Conservation (phyloP, 768 basidiomycete genomes). For the Leccinum longicurvipes region DNA sequence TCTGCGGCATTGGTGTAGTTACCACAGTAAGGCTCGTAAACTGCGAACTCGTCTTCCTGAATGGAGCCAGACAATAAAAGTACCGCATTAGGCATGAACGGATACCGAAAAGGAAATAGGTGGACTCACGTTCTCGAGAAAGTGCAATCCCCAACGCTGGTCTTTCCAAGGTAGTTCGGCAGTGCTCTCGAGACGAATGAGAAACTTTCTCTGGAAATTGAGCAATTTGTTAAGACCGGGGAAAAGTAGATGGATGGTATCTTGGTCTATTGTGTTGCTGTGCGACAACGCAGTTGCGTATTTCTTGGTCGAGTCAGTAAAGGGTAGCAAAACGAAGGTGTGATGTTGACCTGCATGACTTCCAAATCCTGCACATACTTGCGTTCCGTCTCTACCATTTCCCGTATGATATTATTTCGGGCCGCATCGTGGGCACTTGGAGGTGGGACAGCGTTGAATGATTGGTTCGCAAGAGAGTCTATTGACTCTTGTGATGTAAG, state of each 20-base stretch:
- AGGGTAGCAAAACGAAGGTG: background rate
- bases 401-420: slow-evolving; percentile 75
- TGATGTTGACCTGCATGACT: slow-evolving; percentile 78
- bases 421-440: slow-evolving; percentile 62
- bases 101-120: slow-evolving; percentile 10
- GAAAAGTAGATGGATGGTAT: slow-evolving; percentile 94
- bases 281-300: slow-evolving; percentile 83
- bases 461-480: slow-evolving; percentile 52
- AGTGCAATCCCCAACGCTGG: slow-evolving; percentile 85
- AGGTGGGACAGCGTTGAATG: slow-evolving; percentile 37
- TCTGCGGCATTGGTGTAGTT: slow-evolving; percentile 89
- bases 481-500: slow-evolving; percentile 55
- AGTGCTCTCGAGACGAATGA: slow-evolving; percentile 84
- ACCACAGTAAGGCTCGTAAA: slow-evolving; percentile 97
- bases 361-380: slow-evolving; percentile 97
- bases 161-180: slow-evolving; percentile 80
- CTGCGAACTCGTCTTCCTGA: slow-evolving; percentile 91
- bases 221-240: slow-evolving; percentile 91
- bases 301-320: slow-evolving; percentile 51
- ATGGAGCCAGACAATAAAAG: slow-evolving; percentile 40
- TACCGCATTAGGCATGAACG: slow-evolving; percentile 35
- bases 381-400: slow-evolving; percentile 92
- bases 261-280: slow-evolving; percentile 84
- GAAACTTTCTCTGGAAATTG: slow-evolving; percentile 94
- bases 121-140: slow-evolving; percentile 71